Evolutionary conservation across 805 yeast genomes (phyloP).

Genomic region (Wickerhamiella sergipiensis): DNA sequence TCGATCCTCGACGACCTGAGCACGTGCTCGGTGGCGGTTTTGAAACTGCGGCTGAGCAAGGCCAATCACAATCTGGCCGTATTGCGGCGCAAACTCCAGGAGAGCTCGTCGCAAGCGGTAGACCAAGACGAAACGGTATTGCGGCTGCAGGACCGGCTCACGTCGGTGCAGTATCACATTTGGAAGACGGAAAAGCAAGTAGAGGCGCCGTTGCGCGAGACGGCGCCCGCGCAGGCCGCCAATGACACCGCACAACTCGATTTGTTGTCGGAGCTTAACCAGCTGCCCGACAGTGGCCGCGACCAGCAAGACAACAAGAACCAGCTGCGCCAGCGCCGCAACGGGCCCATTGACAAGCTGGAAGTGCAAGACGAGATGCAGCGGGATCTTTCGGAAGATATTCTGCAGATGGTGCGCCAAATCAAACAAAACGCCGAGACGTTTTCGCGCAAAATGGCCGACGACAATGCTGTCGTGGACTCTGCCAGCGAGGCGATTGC

Average conservation of each 20-base stretch:
- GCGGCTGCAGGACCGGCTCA: constrained; percentile 4
- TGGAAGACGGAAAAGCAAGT: background rate
- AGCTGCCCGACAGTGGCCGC: constrained; percentile 4
- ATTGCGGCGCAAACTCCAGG: background rate
- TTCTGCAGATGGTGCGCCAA: constrained; percentile 34
- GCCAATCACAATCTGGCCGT: background rate
- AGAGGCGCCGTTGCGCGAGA: background rate
- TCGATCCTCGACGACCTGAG: background rate
- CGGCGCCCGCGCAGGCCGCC: background rate
- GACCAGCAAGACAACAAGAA: background rate
- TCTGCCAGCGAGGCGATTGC: constrained; percentile 25
- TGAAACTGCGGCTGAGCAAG: background rate
- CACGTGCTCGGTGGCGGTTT: background rate
- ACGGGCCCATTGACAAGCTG: constrained; percentile 11
- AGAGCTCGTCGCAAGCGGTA: background rate
- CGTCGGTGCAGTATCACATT: constrained; percentile 2
- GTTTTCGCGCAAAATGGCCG: constrained; percentile 29
- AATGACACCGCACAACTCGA: background rate
- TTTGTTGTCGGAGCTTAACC: constrained; percentile 6
- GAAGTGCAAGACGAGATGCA: constrained; percentile 26
- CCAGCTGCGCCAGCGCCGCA: background rate
- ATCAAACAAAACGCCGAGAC: constrained; percentile 36
- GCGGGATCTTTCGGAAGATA: constrained; percentile 35
- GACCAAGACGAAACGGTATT: background rate
- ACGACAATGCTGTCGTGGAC: constrained; percentile 24